Conservation (phyloP, 2,329 filamentous ascomycete species). For the Arachnomyces sp. region DNA sequence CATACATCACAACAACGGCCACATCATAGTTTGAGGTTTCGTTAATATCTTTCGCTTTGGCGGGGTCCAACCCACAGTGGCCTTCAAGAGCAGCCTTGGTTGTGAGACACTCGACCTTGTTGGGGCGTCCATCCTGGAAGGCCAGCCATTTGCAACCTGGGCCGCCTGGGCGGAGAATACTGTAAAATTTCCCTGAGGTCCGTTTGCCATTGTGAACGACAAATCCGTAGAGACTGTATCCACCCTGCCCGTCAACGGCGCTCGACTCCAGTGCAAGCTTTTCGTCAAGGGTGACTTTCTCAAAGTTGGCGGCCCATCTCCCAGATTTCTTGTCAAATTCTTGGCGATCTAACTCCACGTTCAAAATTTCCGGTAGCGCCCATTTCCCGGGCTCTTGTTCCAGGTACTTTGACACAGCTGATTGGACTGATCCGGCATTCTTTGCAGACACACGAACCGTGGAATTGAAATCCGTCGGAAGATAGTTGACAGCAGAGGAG, state of each 20-base stretch:
- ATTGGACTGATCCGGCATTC: constrained; percentile 28
- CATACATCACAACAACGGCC: constrained; percentile 50
- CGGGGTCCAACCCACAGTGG: constrained; percentile 41
- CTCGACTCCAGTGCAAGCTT: constrained; percentile 39
- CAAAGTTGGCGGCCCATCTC: constrained; percentile 50
- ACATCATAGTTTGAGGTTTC: constrained; percentile 39
- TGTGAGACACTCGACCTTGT: constrained; percentile 51
- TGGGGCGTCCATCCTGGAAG: constrained; percentile 50
- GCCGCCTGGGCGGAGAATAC: constrained; percentile 52
- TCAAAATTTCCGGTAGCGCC: constrained; percentile 43
- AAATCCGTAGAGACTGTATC: constrained; percentile 54
- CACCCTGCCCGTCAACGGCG: constrained; percentile 27
- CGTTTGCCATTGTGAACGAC: constrained; percentile 53
- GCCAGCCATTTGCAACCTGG: constrained; percentile 52
- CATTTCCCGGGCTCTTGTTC: constrained; percentile 29
- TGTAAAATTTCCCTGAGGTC: constrained; percentile 52
- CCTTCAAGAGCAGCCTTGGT: constrained; percentile 46
- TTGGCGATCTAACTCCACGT: constrained; percentile 52
- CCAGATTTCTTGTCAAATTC: constrained; percentile 47
- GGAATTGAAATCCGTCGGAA: constrained; percentile 32
- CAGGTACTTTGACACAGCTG: constrained; percentile 28
- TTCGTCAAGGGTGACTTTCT: constrained; percentile 51
- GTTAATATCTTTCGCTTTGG: constrained; percentile 30
- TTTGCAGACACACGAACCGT: constrained; percentile 33
- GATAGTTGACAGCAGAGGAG: constrained; percentile 24